Evolutionary conservation across 2,329 filamentous ascomycete species (phyloP).

Genomic region (Exophiala viscosa): DNA sequence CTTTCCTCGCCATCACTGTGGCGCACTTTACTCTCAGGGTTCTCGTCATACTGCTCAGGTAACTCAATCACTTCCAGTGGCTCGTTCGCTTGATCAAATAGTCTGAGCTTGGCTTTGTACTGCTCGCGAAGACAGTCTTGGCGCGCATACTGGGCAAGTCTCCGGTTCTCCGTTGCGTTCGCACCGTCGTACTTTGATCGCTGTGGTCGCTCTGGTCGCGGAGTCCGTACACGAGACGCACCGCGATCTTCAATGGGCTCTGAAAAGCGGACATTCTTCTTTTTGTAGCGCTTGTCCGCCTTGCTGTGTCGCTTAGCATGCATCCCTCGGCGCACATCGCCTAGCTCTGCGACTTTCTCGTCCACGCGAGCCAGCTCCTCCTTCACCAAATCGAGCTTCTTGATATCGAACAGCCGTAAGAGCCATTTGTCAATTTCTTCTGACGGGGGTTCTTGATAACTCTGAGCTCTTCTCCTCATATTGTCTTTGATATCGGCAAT

Average conservation of each 20-base stretch:
- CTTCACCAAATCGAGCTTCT: constrained; percentile 5
- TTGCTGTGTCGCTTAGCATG: constrained; percentile 2
- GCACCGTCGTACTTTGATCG: not conserved
- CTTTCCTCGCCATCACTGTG: constrained; percentile 12
- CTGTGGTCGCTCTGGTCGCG: not conserved
- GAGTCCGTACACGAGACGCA: not conserved
- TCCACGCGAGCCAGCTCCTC: constrained; percentile 9
- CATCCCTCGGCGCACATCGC: not conserved
- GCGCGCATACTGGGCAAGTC: constrained; percentile 5
- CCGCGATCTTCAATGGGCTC: not conserved
- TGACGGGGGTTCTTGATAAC: not conserved
- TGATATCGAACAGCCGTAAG: constrained; percentile 1
- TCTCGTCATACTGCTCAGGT: not conserved
- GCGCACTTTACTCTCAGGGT: not conserved
- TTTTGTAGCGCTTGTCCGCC: not conserved
- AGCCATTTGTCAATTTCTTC: constrained; percentile 2
- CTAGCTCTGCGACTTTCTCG: constrained; percentile 3
- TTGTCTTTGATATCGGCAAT: constrained; percentile 22
- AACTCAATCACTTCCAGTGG: not conserved
- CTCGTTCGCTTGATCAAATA: constrained; percentile 6
- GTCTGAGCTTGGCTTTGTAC: constrained; percentile 6
- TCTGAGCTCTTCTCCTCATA: constrained; percentile 12
- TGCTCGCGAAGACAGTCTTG: constrained; percentile 6
- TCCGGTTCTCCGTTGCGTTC: constrained; percentile 6
- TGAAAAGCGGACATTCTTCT: constrained; percentile 12